These are phyloP conservation scores for Calonectria crousiana DNA, from an alignment of 2,329 filamentous ascomycete genomes.

Conservation along the genomic window DNA sequence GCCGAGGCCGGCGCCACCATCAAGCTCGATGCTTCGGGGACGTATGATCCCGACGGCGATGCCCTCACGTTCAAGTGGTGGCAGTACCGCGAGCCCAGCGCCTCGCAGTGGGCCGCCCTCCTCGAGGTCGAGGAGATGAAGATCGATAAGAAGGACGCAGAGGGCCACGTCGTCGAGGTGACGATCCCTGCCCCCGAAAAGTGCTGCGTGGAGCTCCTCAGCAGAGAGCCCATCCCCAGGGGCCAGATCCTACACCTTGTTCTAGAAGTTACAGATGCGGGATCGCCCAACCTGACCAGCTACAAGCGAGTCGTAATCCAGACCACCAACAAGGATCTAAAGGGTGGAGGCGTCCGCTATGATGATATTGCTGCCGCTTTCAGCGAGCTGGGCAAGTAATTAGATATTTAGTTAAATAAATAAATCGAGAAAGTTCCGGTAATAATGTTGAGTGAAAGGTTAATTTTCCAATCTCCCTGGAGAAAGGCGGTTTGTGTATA, in stretches of 20 bases:
- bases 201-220: constrained; percentile 49
- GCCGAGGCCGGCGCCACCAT: constrained; percentile 55
- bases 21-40: constrained; percentile 57
- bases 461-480: background rate
- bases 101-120: constrained; percentile 55
- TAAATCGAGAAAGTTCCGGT: background rate
- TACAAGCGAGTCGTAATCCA: constrained; percentile 59
- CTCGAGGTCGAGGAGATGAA: constrained; percentile 50
- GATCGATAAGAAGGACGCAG: constrained; percentile 34
- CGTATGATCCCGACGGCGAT: constrained; percentile 60
- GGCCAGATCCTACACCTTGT: constrained; percentile 63
- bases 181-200: constrained; percentile 56
- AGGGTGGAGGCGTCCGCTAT: constrained; percentile 31
- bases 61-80: constrained; percentile 61
- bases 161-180: constrained; percentile 49
- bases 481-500: background rate
- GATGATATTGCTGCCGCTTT: constrained; percentile 32
- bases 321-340: constrained; percentile 46
- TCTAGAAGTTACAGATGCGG: constrained; percentile 60
- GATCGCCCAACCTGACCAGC: constrained; percentile 57
- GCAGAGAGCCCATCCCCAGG: constrained; percentile 48
- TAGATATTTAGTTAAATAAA: background rate
- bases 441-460: background rate
- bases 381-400: constrained; percentile 2
- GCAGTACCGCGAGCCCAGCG: constrained; percentile 56